These are phyloP conservation scores for Neurospora sublineolata DNA, from an alignment of 495 filamentous ascomycete genomes.

Conservation along the genomic window DNA sequence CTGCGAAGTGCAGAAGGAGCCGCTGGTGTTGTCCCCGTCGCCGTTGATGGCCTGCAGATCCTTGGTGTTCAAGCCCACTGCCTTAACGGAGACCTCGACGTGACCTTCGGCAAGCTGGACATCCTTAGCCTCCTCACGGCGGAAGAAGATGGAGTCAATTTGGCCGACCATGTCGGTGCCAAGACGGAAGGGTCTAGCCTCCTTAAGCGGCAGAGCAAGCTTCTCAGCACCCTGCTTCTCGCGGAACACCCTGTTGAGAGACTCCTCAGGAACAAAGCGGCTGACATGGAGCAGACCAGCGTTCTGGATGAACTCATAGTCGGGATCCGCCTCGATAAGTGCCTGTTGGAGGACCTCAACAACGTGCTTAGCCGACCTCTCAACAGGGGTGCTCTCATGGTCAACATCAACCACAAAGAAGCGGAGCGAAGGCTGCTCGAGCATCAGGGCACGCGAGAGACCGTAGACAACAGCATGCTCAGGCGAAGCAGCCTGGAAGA, in stretches of 20 bases:
- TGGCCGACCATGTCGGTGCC: slow-evolving; percentile 11
- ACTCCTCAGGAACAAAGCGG: slow-evolving; percentile 12
- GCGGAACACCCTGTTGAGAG: slow-evolving; percentile 7
- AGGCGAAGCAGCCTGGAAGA: slow-evolving; percentile 12
- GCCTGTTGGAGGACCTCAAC: slow-evolving; percentile 6
- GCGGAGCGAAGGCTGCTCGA: slow-evolving; percentile 17
- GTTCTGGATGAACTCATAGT: slow-evolving; percentile 22
- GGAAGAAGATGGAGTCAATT: slow-evolving; percentile 16
- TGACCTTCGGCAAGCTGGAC: slow-evolving; percentile 7
- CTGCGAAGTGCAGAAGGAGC: slow-evolving; percentile 20
- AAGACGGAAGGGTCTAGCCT: slow-evolving; percentile 10
- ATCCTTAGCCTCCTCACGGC: slow-evolving; percentile 13
- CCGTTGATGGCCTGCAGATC: slow-evolving; percentile 35
- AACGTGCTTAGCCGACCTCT: slow-evolving; percentile 7
- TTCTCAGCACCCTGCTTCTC: slow-evolving; percentile 13
- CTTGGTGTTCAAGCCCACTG: slow-evolving; percentile 24
- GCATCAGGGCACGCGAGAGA: slow-evolving; percentile 19
- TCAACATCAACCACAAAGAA: slow-evolving; percentile 21
- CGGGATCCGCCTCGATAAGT: slow-evolving; percentile 11
- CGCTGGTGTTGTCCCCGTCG: slow-evolving; percentile 16
- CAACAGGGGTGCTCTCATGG: not conserved
- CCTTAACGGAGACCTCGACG: slow-evolving; percentile 22
- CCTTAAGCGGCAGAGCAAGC: slow-evolving; percentile 13
- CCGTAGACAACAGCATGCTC: slow-evolving; percentile 13
- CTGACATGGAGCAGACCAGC: slow-evolving; percentile 16